Conservation (phyloP, 352 stramenopile genomes). For the Globisporangium acanthophoron region DNA sequence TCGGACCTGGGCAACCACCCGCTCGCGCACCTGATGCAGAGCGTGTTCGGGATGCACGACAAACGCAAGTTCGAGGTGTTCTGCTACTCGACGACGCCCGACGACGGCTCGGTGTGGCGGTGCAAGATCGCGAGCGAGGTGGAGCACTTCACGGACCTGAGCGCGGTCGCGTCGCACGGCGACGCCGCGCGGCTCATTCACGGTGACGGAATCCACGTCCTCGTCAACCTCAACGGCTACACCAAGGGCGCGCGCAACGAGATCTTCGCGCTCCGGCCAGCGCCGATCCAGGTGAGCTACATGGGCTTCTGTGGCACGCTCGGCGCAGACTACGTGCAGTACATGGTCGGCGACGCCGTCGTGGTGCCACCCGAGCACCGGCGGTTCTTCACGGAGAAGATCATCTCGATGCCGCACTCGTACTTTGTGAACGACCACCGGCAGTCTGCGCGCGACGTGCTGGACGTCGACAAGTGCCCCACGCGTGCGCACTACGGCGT, state of each 20-base stretch:
- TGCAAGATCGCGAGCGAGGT: conserved; percentile 77
- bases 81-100: conserved; percentile 79
- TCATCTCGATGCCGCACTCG: conserved; percentile 90
- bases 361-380: conserved; percentile 64
- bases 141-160: conserved; percentile 89
- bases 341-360: conserved; percentile 86
- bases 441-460: conserved; percentile 73
- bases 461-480: conserved; percentile 73
- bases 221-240: conserved; percentile 93
- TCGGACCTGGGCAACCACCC: conserved; percentile 92
- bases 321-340: conserved; percentile 91
- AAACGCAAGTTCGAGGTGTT: conserved; percentile 85
- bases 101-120: conserved; percentile 81
- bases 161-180: conserved; percentile 33
- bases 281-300: conserved; percentile 88
- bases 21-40: conserved; percentile 89
- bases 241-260: conserved; percentile 90
- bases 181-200: conserved; percentile 82
- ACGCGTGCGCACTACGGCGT: conserved; percentile 86
- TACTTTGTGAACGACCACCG: conserved; percentile 94
- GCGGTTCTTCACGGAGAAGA: conserved; percentile 84
- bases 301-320: conserved; percentile 90
- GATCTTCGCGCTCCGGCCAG: conserved; percentile 90
- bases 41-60: conserved; percentile 89
- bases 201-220: conserved; percentile 82